Conservation (phyloP, 306 rosid genomes). For the Quercus suber region DNA sequence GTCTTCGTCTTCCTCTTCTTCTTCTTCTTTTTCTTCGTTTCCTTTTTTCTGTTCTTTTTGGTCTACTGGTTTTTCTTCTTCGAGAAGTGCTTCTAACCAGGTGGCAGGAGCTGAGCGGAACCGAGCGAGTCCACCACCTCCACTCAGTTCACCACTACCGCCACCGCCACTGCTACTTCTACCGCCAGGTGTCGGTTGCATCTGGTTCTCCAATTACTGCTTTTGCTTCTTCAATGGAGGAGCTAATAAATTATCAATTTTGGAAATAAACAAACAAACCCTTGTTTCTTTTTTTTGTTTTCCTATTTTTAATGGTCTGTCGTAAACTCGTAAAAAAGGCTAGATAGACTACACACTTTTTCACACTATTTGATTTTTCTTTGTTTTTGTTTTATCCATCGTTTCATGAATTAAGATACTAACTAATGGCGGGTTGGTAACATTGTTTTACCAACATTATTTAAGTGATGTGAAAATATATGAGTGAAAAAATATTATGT, state of each 20-base stretch:
- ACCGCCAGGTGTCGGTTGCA: slow-evolving; percentile 57
- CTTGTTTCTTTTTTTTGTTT: too few relatives aligned
- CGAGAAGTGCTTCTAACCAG: slow-evolving; percentile 74
- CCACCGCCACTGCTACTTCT: slow-evolving; percentile 27
- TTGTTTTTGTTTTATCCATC: too few relatives aligned
- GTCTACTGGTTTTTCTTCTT: slow-evolving; percentile 38
- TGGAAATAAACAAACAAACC: neutral
- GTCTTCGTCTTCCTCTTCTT: slow-evolving; percentile 62
- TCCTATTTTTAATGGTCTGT: too few relatives aligned
- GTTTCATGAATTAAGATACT: too few relatives aligned
- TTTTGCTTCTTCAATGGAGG: neutral
- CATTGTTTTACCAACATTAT: accelerated
- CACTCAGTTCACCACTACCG: slow-evolving; percentile 7
- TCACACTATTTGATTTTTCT: too few relatives aligned
- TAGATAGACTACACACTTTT: too few relatives aligned
- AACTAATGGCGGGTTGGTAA: too few relatives aligned
- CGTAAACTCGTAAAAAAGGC: too few relatives aligned
- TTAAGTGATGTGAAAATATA: too few relatives aligned
- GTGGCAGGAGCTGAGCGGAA: slow-evolving; percentile 78
- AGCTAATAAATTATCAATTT: neutral
- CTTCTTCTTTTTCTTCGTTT: slow-evolving; percentile 52
- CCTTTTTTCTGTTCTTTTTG: slow-evolving; percentile 45
- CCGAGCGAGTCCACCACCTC: slow-evolving; percentile 47
- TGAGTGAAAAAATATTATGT: accelerated
- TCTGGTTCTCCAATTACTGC: slow-evolving; percentile 24